Base-by-base conservation (phyloP, 2,329 filamentous ascomycete species). In the Ascochyta rabiei region DNA sequence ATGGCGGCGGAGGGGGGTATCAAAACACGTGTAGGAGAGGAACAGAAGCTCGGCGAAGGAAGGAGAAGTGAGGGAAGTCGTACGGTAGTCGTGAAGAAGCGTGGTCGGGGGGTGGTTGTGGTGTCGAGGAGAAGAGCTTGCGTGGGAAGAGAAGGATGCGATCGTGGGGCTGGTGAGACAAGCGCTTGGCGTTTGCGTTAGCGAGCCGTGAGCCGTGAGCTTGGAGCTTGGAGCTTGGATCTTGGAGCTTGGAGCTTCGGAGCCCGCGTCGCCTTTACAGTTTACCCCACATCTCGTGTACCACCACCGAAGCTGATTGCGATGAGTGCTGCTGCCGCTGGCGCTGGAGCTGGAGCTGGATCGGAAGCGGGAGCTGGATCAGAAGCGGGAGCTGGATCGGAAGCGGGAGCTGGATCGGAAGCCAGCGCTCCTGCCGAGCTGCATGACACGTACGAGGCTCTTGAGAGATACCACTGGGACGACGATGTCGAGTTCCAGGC, bases 401-500 rank as follows among this genome's bases (percentile, higher is more conserved):
- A 55, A 35, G 60, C 62, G n/a, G n/a, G n/a, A 23, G 21, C 21
- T 44, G 48, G 18, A 42, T 41, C 37, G 42, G 52, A 55, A 35
- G 60, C 62, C 23, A 59, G 37, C 42, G 48, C 61, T 40, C 47
- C 59, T 21, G 63, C 66, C 42, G 66, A 62, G 40, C 59, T 63
- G n/a, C 53, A 62, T 40, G 62, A 66, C 30, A 59, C 86, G 54
- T 89, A 85, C 71, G 75, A 79, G 53, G 82, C 86, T 57, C 83
- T 91, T 45, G 86, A 89, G 64, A 75, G 76, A 21, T 90, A 90
- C 67, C 81, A 83, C 16, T 91, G 88, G 88, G 80, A 81, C 56
- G 82, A 82, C 57, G 89, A 91, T 73, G 79, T 81, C 46, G 84
- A 85, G 60, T 91, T 90, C 67, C 85, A 89, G 76, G 86, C 82